A percentile compares a stretch with the other conserved stretches of the same genome.
Conservation (phyloP, 2,329 filamentous ascomycete species). For the Neonectria punicea region DNA sequence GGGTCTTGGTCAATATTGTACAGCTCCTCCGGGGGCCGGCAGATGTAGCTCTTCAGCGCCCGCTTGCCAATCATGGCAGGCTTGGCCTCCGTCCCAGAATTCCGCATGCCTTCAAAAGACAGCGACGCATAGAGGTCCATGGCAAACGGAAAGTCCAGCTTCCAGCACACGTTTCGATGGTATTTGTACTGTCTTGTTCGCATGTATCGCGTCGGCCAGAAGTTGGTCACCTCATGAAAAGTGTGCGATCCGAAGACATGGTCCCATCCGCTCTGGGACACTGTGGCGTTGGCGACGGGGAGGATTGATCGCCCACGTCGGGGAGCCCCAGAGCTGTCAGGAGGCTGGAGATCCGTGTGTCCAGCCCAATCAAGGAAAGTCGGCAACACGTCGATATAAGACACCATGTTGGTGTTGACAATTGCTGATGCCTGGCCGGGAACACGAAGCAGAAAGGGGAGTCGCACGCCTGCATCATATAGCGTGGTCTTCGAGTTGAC, state of each 20-base stretch:
- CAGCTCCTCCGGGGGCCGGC: constrained; percentile 56
- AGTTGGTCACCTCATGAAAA: constrained; percentile 61
- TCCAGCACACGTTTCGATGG: constrained; percentile 61
- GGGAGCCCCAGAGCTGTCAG: constrained; percentile 18
- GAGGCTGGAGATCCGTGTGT: constrained; percentile 22
- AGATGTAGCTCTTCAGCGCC: constrained; percentile 54
- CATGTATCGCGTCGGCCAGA: constrained; percentile 61
- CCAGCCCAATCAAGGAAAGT: constrained; percentile 55
- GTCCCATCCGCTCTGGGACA: constrained; percentile 38
- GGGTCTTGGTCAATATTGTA: constrained; percentile 59
- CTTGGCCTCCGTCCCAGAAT: constrained; percentile 34
- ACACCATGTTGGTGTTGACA: constrained; percentile 56
- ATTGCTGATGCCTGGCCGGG: constrained; percentile 44
- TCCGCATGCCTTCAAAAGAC: constrained; percentile 57
- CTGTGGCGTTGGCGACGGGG: constrained; percentile 43
- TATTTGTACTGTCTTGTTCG: constrained; percentile 58
- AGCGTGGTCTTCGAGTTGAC: constrained; percentile 63
- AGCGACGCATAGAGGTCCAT: constrained; percentile 57
- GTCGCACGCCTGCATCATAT: constrained; percentile 57
- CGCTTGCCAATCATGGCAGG: constrained; percentile 50
- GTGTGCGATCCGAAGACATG: constrained; percentile 62
- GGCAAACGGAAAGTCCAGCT: constrained; percentile 60
- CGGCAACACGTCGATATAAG: constrained; percentile 58
- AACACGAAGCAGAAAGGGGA: constrained; percentile 54
- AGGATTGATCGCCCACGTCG: constrained; percentile 52